Evolutionary conservation across 2,329 filamentous ascomycete genomes (phyloP).

Genomic region (Cadophora sp.): DNA sequence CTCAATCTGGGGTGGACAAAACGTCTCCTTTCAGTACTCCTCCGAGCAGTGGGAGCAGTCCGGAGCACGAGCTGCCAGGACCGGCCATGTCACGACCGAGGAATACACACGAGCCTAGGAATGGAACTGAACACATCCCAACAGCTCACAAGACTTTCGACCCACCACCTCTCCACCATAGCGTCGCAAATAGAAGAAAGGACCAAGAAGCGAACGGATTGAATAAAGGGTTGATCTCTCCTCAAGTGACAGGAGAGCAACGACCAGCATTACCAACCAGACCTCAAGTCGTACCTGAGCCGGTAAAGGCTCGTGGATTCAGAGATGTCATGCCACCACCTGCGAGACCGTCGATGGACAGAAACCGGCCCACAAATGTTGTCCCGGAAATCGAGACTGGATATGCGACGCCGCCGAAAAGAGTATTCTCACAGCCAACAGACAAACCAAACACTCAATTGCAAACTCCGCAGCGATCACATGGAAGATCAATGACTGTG

Average conservation of each 20-base stretch:
- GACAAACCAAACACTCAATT: conserved; percentile 36
- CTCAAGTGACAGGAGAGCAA: conserved; percentile 52
- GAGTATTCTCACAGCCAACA: conserved; percentile 54
- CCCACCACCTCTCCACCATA: conserved; percentile 59
- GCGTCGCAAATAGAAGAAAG: conserved; percentile 52
- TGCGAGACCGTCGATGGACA: conserved; percentile 39
- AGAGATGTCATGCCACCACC: conserved; percentile 36
- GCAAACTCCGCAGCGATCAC: conserved; percentile 51
- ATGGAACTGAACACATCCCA: conserved; percentile 42
- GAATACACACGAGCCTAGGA: conserved; percentile 46
- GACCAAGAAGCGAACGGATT: conserved; percentile 51
- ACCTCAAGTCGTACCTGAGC: conserved; percentile 45
- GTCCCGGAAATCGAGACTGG: conserved; percentile 18
- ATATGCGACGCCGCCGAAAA: conserved; percentile 48
- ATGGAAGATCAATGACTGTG: conserved; percentile 58
- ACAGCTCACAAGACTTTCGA: conserved; percentile 50
- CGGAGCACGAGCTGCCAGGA: conserved; percentile 57
- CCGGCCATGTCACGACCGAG: conserved; percentile 54
- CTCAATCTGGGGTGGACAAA: conserved; percentile 31
- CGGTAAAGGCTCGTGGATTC: conserved; percentile 36
- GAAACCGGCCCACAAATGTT: conserved; percentile 26
- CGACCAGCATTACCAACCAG: conserved; percentile 58
- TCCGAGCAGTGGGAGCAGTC: conserved; percentile 72
- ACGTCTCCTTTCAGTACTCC: conserved; percentile 88
- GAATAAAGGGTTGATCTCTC: conserved; percentile 47